Base-by-base conservation (phyloP, 208 protist species). In the Trypanosomatidae sp. region DNA sequence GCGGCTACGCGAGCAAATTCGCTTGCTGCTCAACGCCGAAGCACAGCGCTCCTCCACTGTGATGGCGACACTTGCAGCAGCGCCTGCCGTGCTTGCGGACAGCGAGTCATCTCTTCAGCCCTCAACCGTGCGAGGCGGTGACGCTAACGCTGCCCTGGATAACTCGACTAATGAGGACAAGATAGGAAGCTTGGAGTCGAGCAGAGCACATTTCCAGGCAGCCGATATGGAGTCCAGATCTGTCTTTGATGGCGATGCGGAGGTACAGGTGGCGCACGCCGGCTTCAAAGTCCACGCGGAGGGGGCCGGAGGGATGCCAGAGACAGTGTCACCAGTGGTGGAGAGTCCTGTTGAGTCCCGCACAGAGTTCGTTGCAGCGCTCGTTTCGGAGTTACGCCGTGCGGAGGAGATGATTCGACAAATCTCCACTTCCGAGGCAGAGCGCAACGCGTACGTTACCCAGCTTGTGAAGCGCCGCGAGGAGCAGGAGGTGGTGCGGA, bases 361-460 rank as follows among this genome's bases (percentile, higher is more conserved):
- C 3, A 56, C 56, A 7, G 69, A 62, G 0, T 39, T 82, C 12
- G 78, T 89, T 3, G 77, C 74, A 17, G 55, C 71, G n/a, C 73
- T 95, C n/a, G 71, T 84, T 62, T 66, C 74, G 17, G 86, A 92
- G 81, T 62, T 93, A 36, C 68, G 39, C 30, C 86, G 80, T 10
- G 84, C 88, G 19, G 86, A 95, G 64, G 80, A 85, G 28, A 59
- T 91, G n/a, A 91, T 93, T 62, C 74, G 85, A 39, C 79, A 86
- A 44, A 69, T 95, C 44, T 85, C 82, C 3, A 78, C 53, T 9
- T 71, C 71, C 1, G 81, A 90, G 30, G 80, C 64, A 12, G 71
- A 83, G 49, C 77, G 74, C 7, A 69, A 76, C 60, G 64, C 58
- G 17, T 70, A 87, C 64, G 67, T 71, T 3, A 68, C 58, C 13